These are phyloP conservation scores for Collybiopsis luxurians DNA, from an alignment of 768 basidiomycete genomes.

Conservation along the genomic window DNA sequence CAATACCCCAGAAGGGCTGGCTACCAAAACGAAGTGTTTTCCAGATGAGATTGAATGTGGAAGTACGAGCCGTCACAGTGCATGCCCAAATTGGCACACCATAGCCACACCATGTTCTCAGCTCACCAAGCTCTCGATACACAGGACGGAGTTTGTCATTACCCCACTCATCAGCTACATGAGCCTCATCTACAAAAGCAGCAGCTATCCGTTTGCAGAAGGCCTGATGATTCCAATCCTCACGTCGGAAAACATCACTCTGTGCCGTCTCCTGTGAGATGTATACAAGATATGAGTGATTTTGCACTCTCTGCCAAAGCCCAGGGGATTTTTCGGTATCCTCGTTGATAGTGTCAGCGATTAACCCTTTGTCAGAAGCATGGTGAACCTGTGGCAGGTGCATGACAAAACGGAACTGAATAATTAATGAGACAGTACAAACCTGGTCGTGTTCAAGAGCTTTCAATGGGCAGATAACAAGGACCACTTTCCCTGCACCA, in stretches of 20 bases:
- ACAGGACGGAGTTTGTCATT: constrained; percentile 22
- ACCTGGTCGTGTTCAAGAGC: constrained; percentile 28
- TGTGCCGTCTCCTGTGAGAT: constrained; percentile 26
- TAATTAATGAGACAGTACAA: neutral
- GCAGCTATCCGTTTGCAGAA: constrained; percentile 22
- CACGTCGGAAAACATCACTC: constrained; percentile 16
- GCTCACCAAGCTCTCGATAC: constrained; percentile 19
- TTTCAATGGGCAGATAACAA: constrained; percentile 28
- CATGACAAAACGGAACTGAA: neutral
- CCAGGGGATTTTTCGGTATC: constrained; percentile 17
- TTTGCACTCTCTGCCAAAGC: constrained; percentile 16
- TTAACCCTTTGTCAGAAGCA: constrained; percentile 20
- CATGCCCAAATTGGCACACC: constrained; percentile 26
- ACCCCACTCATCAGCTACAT: constrained; percentile 32
- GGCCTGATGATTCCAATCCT: constrained; percentile 24
- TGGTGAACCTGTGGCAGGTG: constrained; percentile 13
- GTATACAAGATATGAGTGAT: constrained; percentile 12
- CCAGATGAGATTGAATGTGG: constrained; percentile 26
- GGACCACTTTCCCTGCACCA: constrained; percentile 13
- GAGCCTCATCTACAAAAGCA: constrained; percentile 29
- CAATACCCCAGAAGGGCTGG: constrained; percentile 31
- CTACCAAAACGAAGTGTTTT: constrained; percentile 20
- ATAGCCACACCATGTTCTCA: constrained; percentile 21
- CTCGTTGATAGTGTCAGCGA: constrained; percentile 24
- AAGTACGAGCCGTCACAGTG: constrained; percentile 22